A percentile compares a stretch with the other conserved stretches of the same genome.
phyloP scores from a whole-genome alignment of 2,329 filamentous ascomycete species.

The Aspergillus aculeatus region DNA sequence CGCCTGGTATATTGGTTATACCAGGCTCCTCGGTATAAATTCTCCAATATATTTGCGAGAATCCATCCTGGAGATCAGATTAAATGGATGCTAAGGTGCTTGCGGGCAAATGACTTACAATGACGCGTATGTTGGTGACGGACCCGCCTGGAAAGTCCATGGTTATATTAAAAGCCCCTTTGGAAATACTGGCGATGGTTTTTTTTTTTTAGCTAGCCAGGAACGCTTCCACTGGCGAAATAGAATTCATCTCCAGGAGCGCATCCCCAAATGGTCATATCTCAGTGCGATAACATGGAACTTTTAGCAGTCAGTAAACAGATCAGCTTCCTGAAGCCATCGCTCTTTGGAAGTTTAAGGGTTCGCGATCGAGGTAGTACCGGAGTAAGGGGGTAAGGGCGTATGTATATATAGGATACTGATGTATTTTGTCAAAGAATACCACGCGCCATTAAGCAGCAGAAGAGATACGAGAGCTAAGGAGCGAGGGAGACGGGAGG shows the following conservation, averaged over 20 bases:
- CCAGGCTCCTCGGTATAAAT: slow-evolving; percentile 41
- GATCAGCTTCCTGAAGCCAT: slow-evolving; percentile 21
- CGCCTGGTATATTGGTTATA: slow-evolving; percentile 29
- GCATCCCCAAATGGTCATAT: slow-evolving; percentile 11
- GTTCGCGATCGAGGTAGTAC: neutral
- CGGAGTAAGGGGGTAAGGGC: neutral
- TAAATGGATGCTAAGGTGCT: slow-evolving; percentile 16
- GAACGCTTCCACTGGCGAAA: slow-evolving; percentile 22
- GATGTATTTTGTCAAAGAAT: neutral
- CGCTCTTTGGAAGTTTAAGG: slow-evolving; percentile 6
- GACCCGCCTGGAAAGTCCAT: slow-evolving; percentile 47
- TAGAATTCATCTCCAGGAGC: slow-evolving; percentile 37
- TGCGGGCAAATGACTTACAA: slow-evolving; percentile 34
- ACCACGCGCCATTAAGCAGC: neutral
- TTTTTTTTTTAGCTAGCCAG: slow-evolving; percentile 27
- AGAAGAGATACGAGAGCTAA: neutral
- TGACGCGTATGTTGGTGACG: slow-evolving; percentile 43
- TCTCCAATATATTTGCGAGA: slow-evolving; percentile 45
- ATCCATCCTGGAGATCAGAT: slow-evolving; percentile 38
- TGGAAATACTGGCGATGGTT: slow-evolving; percentile 23
- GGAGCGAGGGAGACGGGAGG: neutral
- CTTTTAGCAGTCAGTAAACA: slow-evolving; percentile 22
- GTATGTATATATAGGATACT: slow-evolving; percentile 3
- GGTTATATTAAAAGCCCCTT: slow-evolving; percentile 27
- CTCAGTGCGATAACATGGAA: slow-evolving; percentile 17